Evolutionary conservation across 2,329 filamentous ascomycete genomes (phyloP).

Genomic region (Penicillium sp.): DNA sequence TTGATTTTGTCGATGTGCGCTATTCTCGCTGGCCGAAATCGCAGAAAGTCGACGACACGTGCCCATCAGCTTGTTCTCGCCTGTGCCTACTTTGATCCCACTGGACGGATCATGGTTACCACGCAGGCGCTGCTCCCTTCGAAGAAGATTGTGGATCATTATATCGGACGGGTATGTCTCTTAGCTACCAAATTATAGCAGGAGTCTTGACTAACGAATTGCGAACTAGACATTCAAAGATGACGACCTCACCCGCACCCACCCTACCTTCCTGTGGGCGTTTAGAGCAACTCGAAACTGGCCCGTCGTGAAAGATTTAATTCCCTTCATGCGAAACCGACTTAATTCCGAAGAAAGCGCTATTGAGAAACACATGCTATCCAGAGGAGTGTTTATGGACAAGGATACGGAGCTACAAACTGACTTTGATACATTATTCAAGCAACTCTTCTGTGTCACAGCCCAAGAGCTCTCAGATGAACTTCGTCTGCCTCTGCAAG

Average conservation of each 20-base stretch:
- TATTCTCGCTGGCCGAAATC: slow-evolving; percentile 54
- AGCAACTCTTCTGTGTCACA: slow-evolving; percentile 78
- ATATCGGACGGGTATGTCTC: slow-evolving; percentile 59
- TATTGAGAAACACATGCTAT: slow-evolving; percentile 50
- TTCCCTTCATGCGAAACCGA: slow-evolving; percentile 71
- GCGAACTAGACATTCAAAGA: slow-evolving; percentile 54
- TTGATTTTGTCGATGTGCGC: slow-evolving; percentile 57
- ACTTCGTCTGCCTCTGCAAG: slow-evolving; percentile 61
- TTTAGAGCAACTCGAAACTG: slow-evolving; percentile 79
- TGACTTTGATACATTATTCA: slow-evolving; percentile 73
- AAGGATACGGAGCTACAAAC: slow-evolving; percentile 57
- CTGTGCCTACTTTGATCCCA: slow-evolving; percentile 45
- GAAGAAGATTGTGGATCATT: slow-evolving; percentile 74
- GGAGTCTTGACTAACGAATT: slow-evolving; percentile 9
- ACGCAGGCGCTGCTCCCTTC: slow-evolving; percentile 45
- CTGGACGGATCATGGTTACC: slow-evolving; percentile 47
- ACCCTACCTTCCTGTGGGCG: slow-evolving; percentile 84
- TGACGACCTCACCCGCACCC: slow-evolving; percentile 72
- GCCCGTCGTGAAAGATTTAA: slow-evolving; percentile 63
- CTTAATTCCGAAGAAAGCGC: slow-evolving; percentile 53
- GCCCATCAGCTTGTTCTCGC: slow-evolving; percentile 59
- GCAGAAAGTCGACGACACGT: slow-evolving; percentile 55
- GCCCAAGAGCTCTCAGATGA: slow-evolving; percentile 70
- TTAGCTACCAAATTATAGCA: background rate
- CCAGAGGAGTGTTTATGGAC: slow-evolving; percentile 38